Percentiles rank a stretch among this genome's conserved stretches.
These are phyloP conservation scores for Epichloe coenophiala DNA, from an alignment of 2,329 filamentous ascomycete species.

Conservation along the genomic window DNA sequence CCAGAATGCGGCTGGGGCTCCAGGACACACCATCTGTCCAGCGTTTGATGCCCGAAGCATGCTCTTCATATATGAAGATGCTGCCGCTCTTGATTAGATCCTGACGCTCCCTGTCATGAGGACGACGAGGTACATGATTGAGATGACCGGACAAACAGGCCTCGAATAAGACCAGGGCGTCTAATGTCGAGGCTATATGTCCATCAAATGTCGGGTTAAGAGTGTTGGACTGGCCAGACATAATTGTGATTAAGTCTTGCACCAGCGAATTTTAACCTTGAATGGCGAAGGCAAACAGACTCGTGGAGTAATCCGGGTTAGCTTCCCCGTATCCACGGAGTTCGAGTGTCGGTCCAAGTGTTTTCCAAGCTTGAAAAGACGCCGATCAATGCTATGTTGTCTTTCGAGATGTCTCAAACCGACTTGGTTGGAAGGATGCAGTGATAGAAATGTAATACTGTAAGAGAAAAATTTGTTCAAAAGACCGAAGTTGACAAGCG, in stretches of 20 bases:
- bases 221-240: slow-evolving; percentile 10
- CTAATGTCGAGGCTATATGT: slow-evolving; percentile 53
- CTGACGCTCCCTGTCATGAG: slow-evolving; percentile 70
- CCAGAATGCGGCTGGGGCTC: slow-evolving; percentile 77
- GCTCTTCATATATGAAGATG: slow-evolving; percentile 86
- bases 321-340: background rate
- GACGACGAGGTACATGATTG: slow-evolving; percentile 66
- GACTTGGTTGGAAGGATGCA: background rate
- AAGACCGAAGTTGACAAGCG: background rate
- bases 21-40: slow-evolving; percentile 90
- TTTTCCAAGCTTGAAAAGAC: background rate
- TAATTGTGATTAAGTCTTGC: background rate
- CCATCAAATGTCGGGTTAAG: slow-evolving; percentile 55
- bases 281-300: background rate
- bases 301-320: background rate
- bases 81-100: slow-evolving; percentile 71
- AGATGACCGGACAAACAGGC: slow-evolving; percentile 58
- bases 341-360: background rate
- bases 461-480: background rate
- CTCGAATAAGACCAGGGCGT: slow-evolving; percentile 72
- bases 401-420: background rate
- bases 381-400: background rate
- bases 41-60: slow-evolving; percentile 79
- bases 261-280: background rate
- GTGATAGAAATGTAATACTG: background rate